Base-by-base conservation (phyloP, 2,329 filamentous ascomycete species). In the Metarhizium rileyi region DNA sequence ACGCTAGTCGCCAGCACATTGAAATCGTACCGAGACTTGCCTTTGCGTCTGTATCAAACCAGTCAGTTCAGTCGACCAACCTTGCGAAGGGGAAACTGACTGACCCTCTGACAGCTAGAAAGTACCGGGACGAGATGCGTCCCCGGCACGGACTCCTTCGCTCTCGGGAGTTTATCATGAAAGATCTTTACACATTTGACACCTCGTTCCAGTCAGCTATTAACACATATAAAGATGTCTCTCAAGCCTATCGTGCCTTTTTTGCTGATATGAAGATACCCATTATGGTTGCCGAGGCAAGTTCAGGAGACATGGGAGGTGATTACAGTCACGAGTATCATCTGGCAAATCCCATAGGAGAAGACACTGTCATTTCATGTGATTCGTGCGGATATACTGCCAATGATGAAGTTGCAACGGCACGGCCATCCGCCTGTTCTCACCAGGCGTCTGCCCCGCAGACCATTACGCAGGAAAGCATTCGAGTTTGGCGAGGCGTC, bases 151-250 rank as follows among this genome's bases (percentile, higher is more conserved):
- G 93, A 12, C 74, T 98, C 2, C 73, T 98, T 8, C 83, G 93
- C 9, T 86, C 88, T 1, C 83, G 90, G 53, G 93, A 98, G 61
- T 98, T 98, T 60, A 70, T 89, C 57, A 98, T 98, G 93, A 98
- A 98, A 67, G 93, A 98, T 65, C 77, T 98, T 1, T 98, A 98
- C 65, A 96, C 90, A 0, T 98, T 98, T 61, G 93, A 98, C 61
- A 70, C 76, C 33, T 84, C 76, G 4, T 64, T 74, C 0, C 69
- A 78, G 25, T 70, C 78, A n/a, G 91, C 91, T 1, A 71, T 90
- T n/a, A 69, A 78, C 46, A 95, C 91, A 0, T 98, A 98, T 58
- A 68, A 80, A 6, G 70, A 82, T 40, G 89, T 95, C 3, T 80
- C 86, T 46, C 65, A 66, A 35, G 85, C 86, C 2, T 98, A 98